Percentiles rank a stretch among this genome's conserved stretches.
These are phyloP conservation scores for Tricholoma bakamatsutake DNA, from an alignment of 768 basidiomycete species.

Conservation along the genomic window DNA sequence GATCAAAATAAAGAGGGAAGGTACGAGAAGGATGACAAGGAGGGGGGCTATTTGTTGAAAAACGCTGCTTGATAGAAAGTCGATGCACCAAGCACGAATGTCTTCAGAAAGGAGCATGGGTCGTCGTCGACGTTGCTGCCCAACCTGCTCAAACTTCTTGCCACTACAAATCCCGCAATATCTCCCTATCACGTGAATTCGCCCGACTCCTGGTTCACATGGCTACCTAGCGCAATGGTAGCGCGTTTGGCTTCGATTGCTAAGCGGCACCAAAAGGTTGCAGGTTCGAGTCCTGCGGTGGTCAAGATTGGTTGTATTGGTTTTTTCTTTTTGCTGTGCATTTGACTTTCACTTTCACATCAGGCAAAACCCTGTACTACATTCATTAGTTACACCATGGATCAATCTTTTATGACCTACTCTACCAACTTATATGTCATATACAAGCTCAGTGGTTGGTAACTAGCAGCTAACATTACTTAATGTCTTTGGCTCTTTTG, in stretches of 20 bases:
- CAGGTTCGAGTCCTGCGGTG: constrained; percentile 96
- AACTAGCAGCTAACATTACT: no score
- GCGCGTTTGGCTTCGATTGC: constrained; percentile 92
- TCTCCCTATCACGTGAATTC: background rate
- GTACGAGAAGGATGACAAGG: constrained; percentile 46
- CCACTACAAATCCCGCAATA: background rate
- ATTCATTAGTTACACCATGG: no score
- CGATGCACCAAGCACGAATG: constrained; percentile 31
- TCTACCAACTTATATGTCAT: no score
- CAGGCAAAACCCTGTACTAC: no score
- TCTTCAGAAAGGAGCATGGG: constrained; percentile 44
- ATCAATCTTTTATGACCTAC: no score
- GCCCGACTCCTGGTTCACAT: constrained; percentile 10
- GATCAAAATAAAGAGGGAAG: constrained; percentile 43
- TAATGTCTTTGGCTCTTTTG: no score
- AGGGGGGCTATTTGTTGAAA: constrained; percentile 58
- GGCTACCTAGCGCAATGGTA: constrained; percentile 92
- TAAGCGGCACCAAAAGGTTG: constrained; percentile 83
- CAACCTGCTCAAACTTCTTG: constrained; percentile 1
- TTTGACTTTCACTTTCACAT: no score
- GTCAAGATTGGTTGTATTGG: constrained; percentile 37
- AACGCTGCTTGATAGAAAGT: constrained; percentile 31
- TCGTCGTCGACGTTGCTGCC: constrained; percentile 13
- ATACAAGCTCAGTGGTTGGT: no score
- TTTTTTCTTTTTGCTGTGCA: background rate